Base-by-base conservation (phyloP, 345 rosid species). In the Eucalyptus regnans region DNA sequence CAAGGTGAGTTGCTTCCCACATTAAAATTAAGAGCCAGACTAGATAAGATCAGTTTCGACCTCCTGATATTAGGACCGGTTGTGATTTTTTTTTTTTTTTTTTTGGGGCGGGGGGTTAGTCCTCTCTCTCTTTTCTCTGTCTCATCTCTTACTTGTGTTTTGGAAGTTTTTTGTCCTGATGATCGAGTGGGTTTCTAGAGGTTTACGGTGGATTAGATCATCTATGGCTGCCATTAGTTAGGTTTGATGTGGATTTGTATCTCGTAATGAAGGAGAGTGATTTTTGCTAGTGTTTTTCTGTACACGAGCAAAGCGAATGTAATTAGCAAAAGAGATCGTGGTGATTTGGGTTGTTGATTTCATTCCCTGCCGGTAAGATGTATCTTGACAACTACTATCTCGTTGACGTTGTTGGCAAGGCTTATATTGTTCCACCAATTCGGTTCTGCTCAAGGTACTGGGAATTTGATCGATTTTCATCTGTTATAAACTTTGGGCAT, bases 401-500 rank as follows among this genome's bases (percentile, higher is more conserved):
- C 2, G 2, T 15, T 7, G 20, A 66, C 0, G 41, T 66, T n/a
- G 41, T 66, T n/a, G 41, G 20, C 11, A 7, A 66, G 79, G 79
- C 41, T 31, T 68, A 31, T 31, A 31, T 68, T 0, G 2, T 68
- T 31, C 43, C 43, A 8, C 12, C 11, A 10, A 10, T 68, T 9
- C 0, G 12, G 9, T 52, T 52, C 16, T 10, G 4, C 23, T 31
- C 80, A 68, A 31, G 80, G 12, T 31, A 68, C 4, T 18, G 1
- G 9, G 71, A 62, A 29, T 29, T 0, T 4, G 17, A 29, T 13
- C 3, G 2, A 54, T 54, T 54, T 20, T 20, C 10, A 0, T 20
- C 2, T 1, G 9, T 18, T 54, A 25, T 20, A 20, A 54, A 54
- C 20, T 50, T 50, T 50, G 20, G 10, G 2, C 0, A 54, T 15